Percentiles rank a stretch among this genome's conserved stretches.
Evolutionary conservation across 805 yeast genomes (phyloP).

Genomic region (Candida oleophila): DNA sequence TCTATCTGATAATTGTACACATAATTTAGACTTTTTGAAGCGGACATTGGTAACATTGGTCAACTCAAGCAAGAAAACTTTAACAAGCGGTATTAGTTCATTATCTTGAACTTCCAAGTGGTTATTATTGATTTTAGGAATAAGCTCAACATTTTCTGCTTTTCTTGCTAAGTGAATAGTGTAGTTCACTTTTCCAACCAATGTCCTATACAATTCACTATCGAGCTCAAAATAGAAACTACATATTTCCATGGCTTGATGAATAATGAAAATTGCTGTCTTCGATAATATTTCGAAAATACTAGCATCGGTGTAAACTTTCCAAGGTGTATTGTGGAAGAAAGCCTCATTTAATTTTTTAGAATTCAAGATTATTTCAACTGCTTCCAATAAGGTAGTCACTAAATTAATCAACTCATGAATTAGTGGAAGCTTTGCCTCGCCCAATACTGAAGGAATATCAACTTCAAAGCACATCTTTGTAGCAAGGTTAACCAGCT

Average conservation of each 20-base stretch:
- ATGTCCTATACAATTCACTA: no score
- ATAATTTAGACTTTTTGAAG: not conserved
- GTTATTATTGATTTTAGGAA: no score
- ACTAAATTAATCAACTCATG: not conserved
- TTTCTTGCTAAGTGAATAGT: not conserved
- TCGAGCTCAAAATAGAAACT: no score
- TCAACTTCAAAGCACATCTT: conserved; percentile 4
- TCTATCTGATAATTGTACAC: conserved; percentile 5
- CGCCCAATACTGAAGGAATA: conserved; percentile 4
- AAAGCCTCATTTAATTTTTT: not conserved
- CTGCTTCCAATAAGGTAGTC: not conserved
- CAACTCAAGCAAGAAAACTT: not conserved
- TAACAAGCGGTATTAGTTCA: not conserved
- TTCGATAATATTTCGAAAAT: not conserved
- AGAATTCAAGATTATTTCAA: not conserved
- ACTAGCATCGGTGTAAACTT: not conserved
- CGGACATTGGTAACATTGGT: not conserved
- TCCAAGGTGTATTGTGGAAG: not conserved
- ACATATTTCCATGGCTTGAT: no score
- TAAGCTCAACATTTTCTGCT: no score
- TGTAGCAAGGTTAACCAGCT: not conserved
- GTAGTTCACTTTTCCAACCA: not conserved
- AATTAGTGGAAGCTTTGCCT: not conserved
- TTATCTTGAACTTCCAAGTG: not conserved
- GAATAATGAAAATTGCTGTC: not conserved